phyloP scores from a whole-genome alignment of 2,329 filamentous ascomycete genomes.

The Neofusicoccum cordaticola region DNA sequence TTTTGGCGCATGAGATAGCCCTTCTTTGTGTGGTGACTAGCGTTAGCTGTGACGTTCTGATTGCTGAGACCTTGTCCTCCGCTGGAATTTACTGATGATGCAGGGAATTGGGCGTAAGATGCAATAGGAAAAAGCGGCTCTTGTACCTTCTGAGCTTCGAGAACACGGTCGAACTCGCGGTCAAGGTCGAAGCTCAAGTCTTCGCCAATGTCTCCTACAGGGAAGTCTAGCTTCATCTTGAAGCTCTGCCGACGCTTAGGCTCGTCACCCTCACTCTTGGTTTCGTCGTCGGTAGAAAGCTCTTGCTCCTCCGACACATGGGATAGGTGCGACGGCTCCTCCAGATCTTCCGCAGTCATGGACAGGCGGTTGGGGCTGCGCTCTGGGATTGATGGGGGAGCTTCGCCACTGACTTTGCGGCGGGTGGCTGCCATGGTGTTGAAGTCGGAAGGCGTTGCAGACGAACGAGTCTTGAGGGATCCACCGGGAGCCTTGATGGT shows the following conservation, averaged over 20 bases:
- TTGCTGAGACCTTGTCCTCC: not conserved
- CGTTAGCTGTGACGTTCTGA: constrained; percentile 10
- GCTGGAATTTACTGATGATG: not conserved
- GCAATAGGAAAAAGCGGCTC: constrained; percentile 25
- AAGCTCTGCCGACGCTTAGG: constrained; percentile 30
- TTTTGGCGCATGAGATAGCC: constrained; percentile 99
- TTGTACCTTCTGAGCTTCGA: constrained; percentile 94
- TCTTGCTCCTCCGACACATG: constrained; percentile 25
- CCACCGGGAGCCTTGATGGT: constrained; percentile 88
- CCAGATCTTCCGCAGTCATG: constrained; percentile 21
- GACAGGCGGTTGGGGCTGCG: constrained; percentile 39
- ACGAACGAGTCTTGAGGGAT: constrained; percentile 83
- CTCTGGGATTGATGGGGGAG: constrained; percentile 43
- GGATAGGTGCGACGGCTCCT: constrained; percentile 9
- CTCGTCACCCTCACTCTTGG: constrained; percentile 17
- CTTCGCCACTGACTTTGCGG: constrained; percentile 77
- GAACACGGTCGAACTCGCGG: constrained; percentile 89
- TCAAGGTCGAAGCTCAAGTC: constrained; percentile 85
- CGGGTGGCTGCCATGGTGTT: constrained; percentile 82
- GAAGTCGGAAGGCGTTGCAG: constrained; percentile 81
- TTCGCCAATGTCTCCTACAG: constrained; percentile 65
- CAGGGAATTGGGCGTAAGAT: constrained; percentile 6
- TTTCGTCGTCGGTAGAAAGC: constrained; percentile 29
- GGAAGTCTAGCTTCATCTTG: constrained; percentile 73
- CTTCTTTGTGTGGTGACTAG: constrained; percentile 64